Percentiles rank a stretch among this genome's conserved stretches.
Conservation (phyloP, 164 flowering plant species). For the Magnolia sinica region DNA sequence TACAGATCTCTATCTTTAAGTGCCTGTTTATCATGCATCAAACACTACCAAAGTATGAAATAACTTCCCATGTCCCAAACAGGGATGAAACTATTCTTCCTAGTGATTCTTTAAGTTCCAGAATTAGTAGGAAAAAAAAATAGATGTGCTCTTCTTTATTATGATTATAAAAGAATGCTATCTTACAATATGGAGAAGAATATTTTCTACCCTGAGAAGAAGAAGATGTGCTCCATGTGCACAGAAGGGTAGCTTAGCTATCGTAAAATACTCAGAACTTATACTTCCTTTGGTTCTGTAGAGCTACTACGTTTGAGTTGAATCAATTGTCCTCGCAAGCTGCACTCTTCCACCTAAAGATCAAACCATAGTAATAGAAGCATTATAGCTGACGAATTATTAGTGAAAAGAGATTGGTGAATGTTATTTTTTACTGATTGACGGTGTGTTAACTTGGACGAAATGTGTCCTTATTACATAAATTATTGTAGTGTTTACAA, state of each 20-base stretch:
- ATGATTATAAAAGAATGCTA: background rate
- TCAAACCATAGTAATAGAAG: background rate
- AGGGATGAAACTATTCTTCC: no score
- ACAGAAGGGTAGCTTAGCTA: background rate
- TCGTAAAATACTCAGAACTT: background rate
- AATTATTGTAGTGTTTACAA: background rate
- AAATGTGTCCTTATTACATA: background rate
- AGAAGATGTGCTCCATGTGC: background rate
- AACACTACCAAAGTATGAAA: no score
- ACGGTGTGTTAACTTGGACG: no score
- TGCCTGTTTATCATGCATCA: no score
- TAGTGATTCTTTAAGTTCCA: no score
- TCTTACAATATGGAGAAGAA: background rate
- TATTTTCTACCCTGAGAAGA: background rate
- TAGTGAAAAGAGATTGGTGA: no score
- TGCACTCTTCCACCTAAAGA: slow-evolving; percentile 65
- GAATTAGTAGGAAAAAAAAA: no score
- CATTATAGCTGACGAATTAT: background rate
- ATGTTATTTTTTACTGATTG: no score
- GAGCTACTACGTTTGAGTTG: slow-evolving; percentile 28
- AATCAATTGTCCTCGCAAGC: slow-evolving; percentile 54
- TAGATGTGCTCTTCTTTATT: background rate
- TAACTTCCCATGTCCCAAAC: no score
- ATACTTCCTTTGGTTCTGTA: slow-evolving; percentile 6
- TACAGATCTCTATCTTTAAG: no score